Percentiles rank a stretch among this genome's conserved stretches.
Evolutionary conservation across 2,329 filamentous ascomycete species (phyloP).

Genomic region (Ophiocordyceps polyrhachis-furcata): DNA sequence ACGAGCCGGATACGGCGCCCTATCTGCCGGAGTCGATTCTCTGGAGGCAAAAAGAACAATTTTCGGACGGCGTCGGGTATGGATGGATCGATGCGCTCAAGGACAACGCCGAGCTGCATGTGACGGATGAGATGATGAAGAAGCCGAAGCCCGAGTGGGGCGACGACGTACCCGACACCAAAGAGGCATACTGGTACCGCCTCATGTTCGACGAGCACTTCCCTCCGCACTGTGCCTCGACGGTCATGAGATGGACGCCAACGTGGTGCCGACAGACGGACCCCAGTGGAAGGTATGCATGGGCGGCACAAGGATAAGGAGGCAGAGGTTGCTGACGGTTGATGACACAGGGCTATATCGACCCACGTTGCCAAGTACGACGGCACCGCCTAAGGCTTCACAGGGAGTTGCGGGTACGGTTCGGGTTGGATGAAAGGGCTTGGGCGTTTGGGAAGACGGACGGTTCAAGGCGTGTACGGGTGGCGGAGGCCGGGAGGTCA

Average conservation of each 20-base stretch:
- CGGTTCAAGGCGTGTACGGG: too few species aligned
- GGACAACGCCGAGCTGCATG: constrained; percentile 74
- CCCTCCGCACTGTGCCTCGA: constrained; percentile 74
- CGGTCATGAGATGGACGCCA: constrained; percentile 90
- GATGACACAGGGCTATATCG: constrained; percentile 45
- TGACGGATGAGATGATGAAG: constrained; percentile 96
- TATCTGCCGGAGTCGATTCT: constrained; percentile 95
- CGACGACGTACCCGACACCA: constrained; percentile 76
- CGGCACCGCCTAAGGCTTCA: constrained; percentile 15
- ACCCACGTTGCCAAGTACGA: constrained; percentile 62
- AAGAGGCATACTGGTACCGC: constrained; percentile 99
- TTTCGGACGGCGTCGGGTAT: constrained; percentile 95
- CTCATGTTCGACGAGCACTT: constrained; percentile 99
- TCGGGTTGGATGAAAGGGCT: neutral
- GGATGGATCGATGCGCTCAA: constrained; percentile 97
- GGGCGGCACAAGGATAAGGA: neutral
- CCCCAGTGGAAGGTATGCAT: constrained; percentile 63
- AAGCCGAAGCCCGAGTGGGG: constrained; percentile 97
- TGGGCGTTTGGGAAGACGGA: too few species aligned
- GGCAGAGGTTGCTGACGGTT: neutral
- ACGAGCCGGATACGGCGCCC: constrained; percentile 60
- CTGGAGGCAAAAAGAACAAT: constrained; percentile 98
- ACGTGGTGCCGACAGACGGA: constrained; percentile 96
- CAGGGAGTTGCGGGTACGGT: neutral
- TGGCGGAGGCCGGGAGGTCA: too few species aligned